A percentile compares a stretch with the other conserved stretches of the same genome.
phyloP scores from a whole-genome alignment of 768 basidiomycete genomes.

The Xerocomus spinulosus region DNA sequence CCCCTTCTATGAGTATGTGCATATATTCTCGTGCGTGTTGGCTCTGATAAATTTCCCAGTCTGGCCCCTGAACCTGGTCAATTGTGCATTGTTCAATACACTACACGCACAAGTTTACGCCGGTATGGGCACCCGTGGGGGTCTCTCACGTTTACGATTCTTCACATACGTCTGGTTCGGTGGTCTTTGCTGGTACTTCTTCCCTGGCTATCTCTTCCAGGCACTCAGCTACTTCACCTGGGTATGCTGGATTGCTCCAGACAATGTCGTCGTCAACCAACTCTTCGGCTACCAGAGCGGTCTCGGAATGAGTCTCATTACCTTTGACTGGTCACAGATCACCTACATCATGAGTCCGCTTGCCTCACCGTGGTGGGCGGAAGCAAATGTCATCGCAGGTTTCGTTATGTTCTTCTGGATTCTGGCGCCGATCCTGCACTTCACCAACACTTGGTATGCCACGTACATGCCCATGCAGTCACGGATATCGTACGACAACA shows the following conservation, averaged over 20 bases:
- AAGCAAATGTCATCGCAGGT: constrained; percentile 37
- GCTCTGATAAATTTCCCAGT: constrained; percentile 40
- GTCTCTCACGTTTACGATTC: constrained; percentile 50
- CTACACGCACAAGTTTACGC: constrained; percentile 55
- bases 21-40: background rate
- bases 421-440: constrained; percentile 26
- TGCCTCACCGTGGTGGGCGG: constrained; percentile 35
- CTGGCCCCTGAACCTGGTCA: constrained; percentile 69
- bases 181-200: constrained; percentile 45
- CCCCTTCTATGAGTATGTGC: constrained; percentile 57
- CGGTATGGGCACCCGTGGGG: constrained; percentile 41
- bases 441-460: constrained; percentile 36
- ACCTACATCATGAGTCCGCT: constrained; percentile 48
- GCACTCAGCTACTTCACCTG: constrained; percentile 59
- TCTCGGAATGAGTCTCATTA: constrained; percentile 69
- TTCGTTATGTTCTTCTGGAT: constrained; percentile 36
- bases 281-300: constrained; percentile 60
- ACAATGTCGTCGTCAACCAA: constrained; percentile 67
- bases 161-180: constrained; percentile 45
- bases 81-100: constrained; percentile 72
- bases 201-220: constrained; percentile 73
- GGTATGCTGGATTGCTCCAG: constrained; percentile 66
- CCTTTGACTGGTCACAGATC: constrained; percentile 81
- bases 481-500: constrained; percentile 41
- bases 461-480: constrained; percentile 38